Evolutionary conservation across 352 stramenopile species (phyloP), one percentile per base, ranked within the genome.

Genomic region (Phytophthora hybrid): DNA sequence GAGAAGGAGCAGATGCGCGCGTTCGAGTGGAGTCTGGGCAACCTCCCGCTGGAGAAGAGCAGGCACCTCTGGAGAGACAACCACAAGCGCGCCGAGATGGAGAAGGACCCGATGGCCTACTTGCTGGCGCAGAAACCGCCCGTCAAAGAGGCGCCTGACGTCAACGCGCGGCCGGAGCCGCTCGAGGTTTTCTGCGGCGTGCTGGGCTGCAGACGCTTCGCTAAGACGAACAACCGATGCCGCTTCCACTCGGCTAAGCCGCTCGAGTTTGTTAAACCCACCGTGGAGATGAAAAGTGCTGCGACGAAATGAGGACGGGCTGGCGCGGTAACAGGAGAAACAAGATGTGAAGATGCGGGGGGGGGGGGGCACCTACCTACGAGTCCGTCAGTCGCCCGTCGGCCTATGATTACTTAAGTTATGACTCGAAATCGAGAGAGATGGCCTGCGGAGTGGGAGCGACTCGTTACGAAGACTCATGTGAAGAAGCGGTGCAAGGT

Each of bases 11-110:
- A 84, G 54, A 69, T 80, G 65, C 73, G 76, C 29, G 87, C 85
- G 54, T 59, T 80, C 14, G 87, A 94, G 62, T 93, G 82, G 79
- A 94, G 85, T 66, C 60, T 89, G 18, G 87, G 87, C 57, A 92
- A 92, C 46, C 70, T 91, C 61, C 65, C 79, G 0, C 21, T 78
- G 49, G 73, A 85, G 52, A 79, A 84, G 49, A 76, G 71, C 58
- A 69, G 77, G 69, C 80, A 83, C 55, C 76, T 94, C 18, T 94
- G 87, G 87, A 77, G 73, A 62, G 84, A 92, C 34, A 94, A 93
- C 54, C 56, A 66, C 18, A 78, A 81, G 53, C 82, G 83, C 3
- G 34, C 82, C n/a, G 72, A 87, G 31, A 80, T 73, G 16, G 79
- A 90, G 59, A 82, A 77, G 47, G 56, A 78, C 41, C 59, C 74